A percentile compares a stretch with the other conserved stretches of the same genome.
These are phyloP conservation scores for Boletus sp. DNA, from an alignment of 768 basidiomycete species.

Conservation along the genomic window DNA sequence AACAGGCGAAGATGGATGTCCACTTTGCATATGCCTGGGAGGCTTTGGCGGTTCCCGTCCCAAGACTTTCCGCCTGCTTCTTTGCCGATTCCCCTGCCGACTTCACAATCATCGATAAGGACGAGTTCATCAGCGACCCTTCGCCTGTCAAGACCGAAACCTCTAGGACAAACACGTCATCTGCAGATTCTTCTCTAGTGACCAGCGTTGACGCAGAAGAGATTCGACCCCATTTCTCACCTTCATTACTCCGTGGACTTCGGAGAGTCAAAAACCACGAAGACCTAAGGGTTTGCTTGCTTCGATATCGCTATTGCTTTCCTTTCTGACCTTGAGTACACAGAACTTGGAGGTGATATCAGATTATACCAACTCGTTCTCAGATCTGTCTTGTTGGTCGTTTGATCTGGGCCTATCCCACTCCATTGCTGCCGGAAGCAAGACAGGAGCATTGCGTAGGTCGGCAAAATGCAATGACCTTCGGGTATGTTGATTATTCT, in stretches of 20 bases:
- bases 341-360: neutral
- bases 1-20: slow-evolving; percentile 10
- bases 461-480: slow-evolving; percentile 11
- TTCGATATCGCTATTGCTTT: neutral
- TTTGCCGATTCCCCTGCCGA: neutral
- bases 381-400: slow-evolving; percentile 2
- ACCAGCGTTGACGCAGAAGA: slow-evolving; percentile 5
- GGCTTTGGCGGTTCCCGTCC: slow-evolving; percentile 11
- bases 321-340: neutral
- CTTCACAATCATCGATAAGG: neutral
- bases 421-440: neutral
- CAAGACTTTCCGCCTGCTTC: slow-evolving; percentile 4
- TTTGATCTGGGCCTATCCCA: neutral
- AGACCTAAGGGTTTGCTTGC: slow-evolving; percentile 3
- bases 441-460: slow-evolving; percentile 7
- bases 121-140: neutral
- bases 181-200: slow-evolving; percentile 8
- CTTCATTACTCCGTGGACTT: neutral
- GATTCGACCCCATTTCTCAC: neutral
- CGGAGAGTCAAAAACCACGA: slow-evolving; percentile 2
- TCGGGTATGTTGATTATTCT: slow-evolving; percentile 4
- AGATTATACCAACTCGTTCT: neutral
- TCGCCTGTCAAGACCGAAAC: slow-evolving; percentile 4
- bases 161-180: slow-evolving; percentile 2
- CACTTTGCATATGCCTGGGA: slow-evolving; percentile 12